A percentile compares a stretch with the other conserved stretches of the same genome.
Evolutionary conservation across 306 rosid genomes (phyloP).

Genomic region (Prunus mira): DNA sequence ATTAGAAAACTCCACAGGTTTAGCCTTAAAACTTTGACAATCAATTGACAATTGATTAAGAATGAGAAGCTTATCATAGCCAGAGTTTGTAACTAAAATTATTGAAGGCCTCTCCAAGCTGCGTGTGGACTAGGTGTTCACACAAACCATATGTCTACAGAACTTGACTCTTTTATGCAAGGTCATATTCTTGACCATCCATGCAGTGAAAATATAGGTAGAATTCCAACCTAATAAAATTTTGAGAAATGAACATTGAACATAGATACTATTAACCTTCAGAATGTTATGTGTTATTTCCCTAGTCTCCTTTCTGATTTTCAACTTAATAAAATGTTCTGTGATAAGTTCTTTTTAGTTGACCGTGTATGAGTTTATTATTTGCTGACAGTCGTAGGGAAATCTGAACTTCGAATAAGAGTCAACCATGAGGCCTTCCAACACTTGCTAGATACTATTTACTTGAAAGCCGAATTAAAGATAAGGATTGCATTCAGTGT

Average conservation of each 20-base stretch:
- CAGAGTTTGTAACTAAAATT: background rate
- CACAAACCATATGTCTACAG: background rate
- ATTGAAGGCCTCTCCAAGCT: background rate
- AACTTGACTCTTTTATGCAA: background rate
- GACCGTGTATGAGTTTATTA: background rate
- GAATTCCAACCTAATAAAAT: background rate
- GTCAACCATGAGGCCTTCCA: background rate
- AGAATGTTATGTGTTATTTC: background rate
- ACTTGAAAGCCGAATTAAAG: background rate
- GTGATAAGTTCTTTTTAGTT: background rate
- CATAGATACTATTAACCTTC: background rate
- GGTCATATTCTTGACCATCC: background rate
- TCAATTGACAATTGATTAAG: background rate
- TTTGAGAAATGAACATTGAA: background rate
- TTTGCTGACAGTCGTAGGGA: background rate
- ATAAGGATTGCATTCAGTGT: background rate
- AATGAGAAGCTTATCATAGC: background rate
- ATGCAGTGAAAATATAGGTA: background rate
- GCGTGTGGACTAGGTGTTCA: background rate
- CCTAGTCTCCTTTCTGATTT: background rate
- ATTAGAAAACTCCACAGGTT: background rate
- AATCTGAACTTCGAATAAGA: background rate
- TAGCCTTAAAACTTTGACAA: conserved; percentile 5
- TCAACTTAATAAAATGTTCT: background rate
- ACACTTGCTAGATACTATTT: background rate